Evolutionary conservation across 225 moss, liverwort and hornwort species (phyloP).

Genomic region (Antitrichia curtipendula): DNA sequence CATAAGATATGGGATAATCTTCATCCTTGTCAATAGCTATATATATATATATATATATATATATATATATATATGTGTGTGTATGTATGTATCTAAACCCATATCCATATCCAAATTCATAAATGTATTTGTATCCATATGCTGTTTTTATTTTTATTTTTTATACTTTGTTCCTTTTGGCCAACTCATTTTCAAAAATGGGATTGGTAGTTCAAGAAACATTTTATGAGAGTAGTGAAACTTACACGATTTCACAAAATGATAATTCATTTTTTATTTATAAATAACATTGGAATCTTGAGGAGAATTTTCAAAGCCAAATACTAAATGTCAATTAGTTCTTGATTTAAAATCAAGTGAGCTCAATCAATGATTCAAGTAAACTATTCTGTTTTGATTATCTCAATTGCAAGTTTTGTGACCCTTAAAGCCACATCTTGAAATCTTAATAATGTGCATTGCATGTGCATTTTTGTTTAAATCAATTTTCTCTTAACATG

Average conservation of each 20-base stretch:
- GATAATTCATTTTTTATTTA: not conserved
- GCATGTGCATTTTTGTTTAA: not conserved
- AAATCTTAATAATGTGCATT: not conserved
- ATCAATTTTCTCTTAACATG: not conserved
- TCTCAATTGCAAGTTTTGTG: not conserved
- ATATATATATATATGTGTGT: not conserved
- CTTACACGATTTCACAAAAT: not conserved
- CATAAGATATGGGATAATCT: not conserved
- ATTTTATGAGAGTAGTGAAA: too few relatives aligned
- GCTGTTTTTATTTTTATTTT: fast-evolving
- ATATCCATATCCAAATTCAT: too few relatives aligned
- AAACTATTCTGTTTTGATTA: too few relatives aligned
- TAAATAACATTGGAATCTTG: not conserved
- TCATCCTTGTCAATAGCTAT: not conserved
- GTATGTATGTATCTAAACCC: fast-evolving
- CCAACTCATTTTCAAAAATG: not conserved
- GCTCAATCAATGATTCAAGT: not conserved
- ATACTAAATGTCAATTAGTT: too few relatives aligned
- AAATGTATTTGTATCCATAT: not conserved
- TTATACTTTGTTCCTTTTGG: fast-evolving
- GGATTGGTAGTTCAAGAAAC: fast-evolving
- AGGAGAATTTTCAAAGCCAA: not conserved
- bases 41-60: not conserved
- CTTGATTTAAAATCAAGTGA: not conserved
- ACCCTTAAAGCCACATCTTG: not conserved